Conservation (phyloP, 2,329 filamentous ascomycete genomes). For the Penicillium thymicola region DNA sequence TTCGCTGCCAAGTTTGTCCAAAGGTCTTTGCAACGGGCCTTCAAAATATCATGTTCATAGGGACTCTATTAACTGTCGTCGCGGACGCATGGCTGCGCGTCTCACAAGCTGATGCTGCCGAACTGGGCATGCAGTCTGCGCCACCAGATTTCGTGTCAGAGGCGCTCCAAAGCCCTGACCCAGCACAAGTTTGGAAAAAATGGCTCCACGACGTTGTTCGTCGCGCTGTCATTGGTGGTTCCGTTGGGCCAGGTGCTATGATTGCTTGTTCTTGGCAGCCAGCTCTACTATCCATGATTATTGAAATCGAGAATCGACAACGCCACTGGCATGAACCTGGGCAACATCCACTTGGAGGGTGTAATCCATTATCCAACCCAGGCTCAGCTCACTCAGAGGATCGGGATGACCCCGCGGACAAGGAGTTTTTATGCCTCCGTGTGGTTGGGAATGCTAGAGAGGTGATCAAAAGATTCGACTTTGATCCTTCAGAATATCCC, state of each 20-base stretch:
- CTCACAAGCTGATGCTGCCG: constrained; percentile 33
- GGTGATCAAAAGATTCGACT: constrained; percentile 36
- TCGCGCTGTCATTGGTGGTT: constrained; percentile 35
- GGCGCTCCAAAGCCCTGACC: constrained; percentile 27
- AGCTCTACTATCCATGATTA: constrained; percentile 37
- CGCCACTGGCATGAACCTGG: constrained; percentile 39
- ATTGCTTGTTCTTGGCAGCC: constrained; percentile 33
- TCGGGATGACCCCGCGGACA: constrained; percentile 21
- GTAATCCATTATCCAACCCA: constrained; percentile 7
- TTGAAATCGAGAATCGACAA: constrained; percentile 44
- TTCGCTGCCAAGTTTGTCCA: constrained; percentile 44
- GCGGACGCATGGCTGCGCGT: constrained; percentile 45
- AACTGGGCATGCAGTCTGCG: constrained; percentile 37
- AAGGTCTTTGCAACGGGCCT: constrained; percentile 40
- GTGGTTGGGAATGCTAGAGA: constrained; percentile 34
- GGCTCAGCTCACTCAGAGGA: not conserved
- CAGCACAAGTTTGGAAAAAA: constrained; percentile 32
- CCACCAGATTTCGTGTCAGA: constrained; percentile 30
- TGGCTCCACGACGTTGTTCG: constrained; percentile 41
- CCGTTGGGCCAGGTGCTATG: constrained; percentile 21
- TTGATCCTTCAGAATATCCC: constrained; percentile 36
- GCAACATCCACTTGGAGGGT: constrained; percentile 17
- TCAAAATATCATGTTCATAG: constrained; percentile 48
- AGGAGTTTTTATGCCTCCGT: constrained; percentile 34
- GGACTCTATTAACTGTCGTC: constrained; percentile 44